phyloP scores from a whole-genome alignment of 2,329 filamentous ascomycete genomes.

The Diplodia intermedia region DNA sequence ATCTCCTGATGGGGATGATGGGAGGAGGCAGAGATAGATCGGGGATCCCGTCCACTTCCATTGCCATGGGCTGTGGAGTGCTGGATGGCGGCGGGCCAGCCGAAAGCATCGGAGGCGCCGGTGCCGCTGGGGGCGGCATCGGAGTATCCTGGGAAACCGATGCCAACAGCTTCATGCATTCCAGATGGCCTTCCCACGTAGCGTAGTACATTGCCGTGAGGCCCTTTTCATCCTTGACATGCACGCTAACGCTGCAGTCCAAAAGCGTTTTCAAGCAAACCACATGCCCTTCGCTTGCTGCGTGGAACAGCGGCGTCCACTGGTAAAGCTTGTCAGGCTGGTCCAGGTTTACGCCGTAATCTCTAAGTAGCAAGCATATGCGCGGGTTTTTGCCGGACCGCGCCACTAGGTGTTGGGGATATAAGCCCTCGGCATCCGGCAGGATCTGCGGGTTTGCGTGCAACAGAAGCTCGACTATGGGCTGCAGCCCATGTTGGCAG shows the following conservation, averaged over 20 bases:
- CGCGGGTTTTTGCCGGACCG: conserved; percentile 83
- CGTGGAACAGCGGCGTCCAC: conserved; percentile 96
- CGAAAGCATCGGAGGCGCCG: conserved; percentile 37
- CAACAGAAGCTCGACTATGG: conserved; percentile 84
- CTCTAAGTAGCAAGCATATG: conserved; percentile 78
- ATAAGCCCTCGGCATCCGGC: conserved; percentile 95
- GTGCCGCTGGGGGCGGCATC: conserved; percentile 49
- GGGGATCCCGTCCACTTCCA: conserved; percentile 89
- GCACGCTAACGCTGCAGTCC: conserved; percentile 77
- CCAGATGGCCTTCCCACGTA: conserved; percentile 94
- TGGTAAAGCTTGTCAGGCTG: conserved; percentile 95
- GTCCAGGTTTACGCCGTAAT: conserved; percentile 87
- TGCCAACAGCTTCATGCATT: conserved; percentile 89
- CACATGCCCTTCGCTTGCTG: conserved; percentile 94
- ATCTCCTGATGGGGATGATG: conserved; percentile 91
- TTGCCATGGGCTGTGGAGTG: conserved; percentile 54
- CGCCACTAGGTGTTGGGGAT: conserved; percentile 95
- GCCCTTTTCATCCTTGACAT: conserved; percentile 87
- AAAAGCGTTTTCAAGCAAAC: conserved; percentile 83
- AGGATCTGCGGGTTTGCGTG: conserved; percentile 80
- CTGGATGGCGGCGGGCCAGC: conserved; percentile 40
- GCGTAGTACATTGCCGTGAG: conserved; percentile 98
- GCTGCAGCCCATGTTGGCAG: conserved; percentile 87
- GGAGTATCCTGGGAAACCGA: conserved; percentile 50
- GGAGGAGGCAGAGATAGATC: conserved; percentile 90